phyloP scores from a whole-genome alignment of 805 yeast species.

The Babjeviella inositovora region DNA sequence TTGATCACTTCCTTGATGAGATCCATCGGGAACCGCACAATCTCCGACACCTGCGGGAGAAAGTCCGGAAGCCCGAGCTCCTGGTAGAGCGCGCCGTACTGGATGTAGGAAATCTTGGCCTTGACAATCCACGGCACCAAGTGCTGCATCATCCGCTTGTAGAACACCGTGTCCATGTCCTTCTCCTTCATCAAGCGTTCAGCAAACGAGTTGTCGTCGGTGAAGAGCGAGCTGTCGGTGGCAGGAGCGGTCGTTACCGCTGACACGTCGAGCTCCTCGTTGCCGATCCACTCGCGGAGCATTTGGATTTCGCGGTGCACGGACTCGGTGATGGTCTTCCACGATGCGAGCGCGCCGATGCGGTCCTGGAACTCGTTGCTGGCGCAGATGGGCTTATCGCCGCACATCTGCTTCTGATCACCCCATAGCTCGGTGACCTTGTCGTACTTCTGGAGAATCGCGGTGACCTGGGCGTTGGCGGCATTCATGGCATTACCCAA shows the following conservation, averaged over 20 bases:
- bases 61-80: constrained; percentile 62
- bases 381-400: constrained; percentile 60
- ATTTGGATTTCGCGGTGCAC: constrained; percentile 45
- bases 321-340: constrained; percentile 65
- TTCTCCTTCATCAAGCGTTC: constrained; percentile 73
- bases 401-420: constrained; percentile 59
- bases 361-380: constrained; percentile 46
- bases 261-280: constrained; percentile 55
- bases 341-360: constrained; percentile 66
- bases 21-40: constrained; percentile 65
- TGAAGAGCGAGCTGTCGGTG: constrained; percentile 17
- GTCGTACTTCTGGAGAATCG: constrained; percentile 43
- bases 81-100: constrained; percentile 44
- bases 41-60: constrained; percentile 42
- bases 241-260: constrained; percentile 6
- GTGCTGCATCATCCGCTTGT: constrained; percentile 47
- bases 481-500: constrained; percentile 8
- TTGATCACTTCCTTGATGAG: constrained; percentile 67
- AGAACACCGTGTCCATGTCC: constrained; percentile 57
- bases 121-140: constrained; percentile 73
- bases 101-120: constrained; percentile 56
- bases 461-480: constrained; percentile 30
- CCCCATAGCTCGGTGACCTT: constrained; percentile 68
- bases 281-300: constrained; percentile 71
- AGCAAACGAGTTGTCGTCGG: constrained; percentile 59